A percentile compares a stretch with the other conserved stretches of the same genome.
Evolutionary conservation across 768 basidiomycete genomes (phyloP).

Genomic region (Naematelia encephala): DNA sequence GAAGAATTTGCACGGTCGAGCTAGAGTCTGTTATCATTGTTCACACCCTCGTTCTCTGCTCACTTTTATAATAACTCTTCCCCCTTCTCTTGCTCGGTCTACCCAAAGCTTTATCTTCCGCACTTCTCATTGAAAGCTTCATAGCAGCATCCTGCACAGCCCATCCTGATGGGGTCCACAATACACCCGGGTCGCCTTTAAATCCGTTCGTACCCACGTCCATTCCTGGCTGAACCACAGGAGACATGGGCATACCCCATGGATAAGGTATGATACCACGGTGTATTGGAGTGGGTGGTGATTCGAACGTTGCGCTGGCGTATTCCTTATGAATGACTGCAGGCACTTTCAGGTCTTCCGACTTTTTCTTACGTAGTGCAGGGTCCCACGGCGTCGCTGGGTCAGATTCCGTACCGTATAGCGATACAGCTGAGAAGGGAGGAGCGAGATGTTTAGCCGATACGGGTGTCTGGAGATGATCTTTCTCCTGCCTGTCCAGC

Average conservation of each 20-base stretch:
- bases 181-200: slow-evolving; percentile 31
- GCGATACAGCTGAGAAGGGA: slow-evolving; percentile 30
- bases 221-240: neutral
- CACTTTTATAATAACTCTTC: slow-evolving; percentile 46
- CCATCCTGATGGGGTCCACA: slow-evolving; percentile 47
- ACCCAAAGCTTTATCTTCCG: slow-evolving; percentile 21
- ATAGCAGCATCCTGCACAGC: slow-evolving; percentile 45
- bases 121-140: slow-evolving; percentile 26
- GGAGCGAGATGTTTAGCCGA: slow-evolving; percentile 17
- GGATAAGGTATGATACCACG: slow-evolving; percentile 22
- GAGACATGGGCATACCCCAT: slow-evolving; percentile 44
- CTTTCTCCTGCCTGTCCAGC: neutral
- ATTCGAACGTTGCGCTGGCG: neutral
- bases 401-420: slow-evolving; percentile 40
- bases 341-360: neutral
- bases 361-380: slow-evolving; percentile 8
- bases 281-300: neutral
- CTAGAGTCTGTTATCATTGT: slow-evolving; percentile 9
- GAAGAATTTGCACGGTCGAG: slow-evolving; percentile 45
- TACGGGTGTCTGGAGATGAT: neutral
- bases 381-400: slow-evolving; percentile 46
- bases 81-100: slow-evolving; percentile 6
- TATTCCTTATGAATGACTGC: neutral
- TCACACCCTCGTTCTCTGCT: slow-evolving; percentile 13
- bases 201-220: slow-evolving; percentile 2